Evolutionary conservation across 1,284 basidiomycete species (phyloP).

Genomic region (Peniophora sp.): DNA sequence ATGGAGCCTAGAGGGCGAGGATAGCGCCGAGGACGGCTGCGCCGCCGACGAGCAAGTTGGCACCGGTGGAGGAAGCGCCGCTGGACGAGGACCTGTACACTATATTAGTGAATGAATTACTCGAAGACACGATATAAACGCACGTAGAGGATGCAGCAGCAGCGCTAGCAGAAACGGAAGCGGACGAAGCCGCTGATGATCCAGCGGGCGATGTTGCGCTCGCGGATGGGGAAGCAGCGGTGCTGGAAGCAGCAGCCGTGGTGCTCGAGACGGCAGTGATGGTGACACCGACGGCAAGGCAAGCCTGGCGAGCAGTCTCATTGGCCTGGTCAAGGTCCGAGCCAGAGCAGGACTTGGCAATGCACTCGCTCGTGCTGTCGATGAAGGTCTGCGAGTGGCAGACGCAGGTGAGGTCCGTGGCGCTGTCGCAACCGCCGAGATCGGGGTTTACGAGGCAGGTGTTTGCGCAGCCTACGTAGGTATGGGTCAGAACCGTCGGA

Average conservation of each 20-base stretch:
- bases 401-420: constrained; percentile 40
- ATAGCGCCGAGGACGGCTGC: constrained; percentile 33
- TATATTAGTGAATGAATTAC: constrained; percentile 5
- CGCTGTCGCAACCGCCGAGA: constrained; percentile 28
- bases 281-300: constrained; percentile 40
- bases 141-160: not conserved
- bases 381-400: constrained; percentile 42
- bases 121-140: constrained; percentile 1
- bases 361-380: constrained; percentile 36
- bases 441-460: constrained; percentile 36
- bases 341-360: constrained; percentile 35
- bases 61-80: constrained; percentile 21
- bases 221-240: constrained; percentile 1
- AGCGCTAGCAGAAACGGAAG: not conserved
- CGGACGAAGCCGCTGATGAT: not conserved
- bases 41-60: constrained; percentile 29
- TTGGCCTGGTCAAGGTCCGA: constrained; percentile 40
- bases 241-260: not conserved
- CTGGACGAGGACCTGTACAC: constrained; percentile 13
- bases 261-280: not conserved
- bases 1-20: constrained; percentile 26
- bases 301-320: constrained; percentile 33
- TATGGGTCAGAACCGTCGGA: not conserved
- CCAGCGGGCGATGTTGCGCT: not conserved
- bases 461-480: constrained; percentile 41